Evolutionary conservation across 176 grass and related monocot species (phyloP).

Genomic region (Aegilops longissima): DNA sequence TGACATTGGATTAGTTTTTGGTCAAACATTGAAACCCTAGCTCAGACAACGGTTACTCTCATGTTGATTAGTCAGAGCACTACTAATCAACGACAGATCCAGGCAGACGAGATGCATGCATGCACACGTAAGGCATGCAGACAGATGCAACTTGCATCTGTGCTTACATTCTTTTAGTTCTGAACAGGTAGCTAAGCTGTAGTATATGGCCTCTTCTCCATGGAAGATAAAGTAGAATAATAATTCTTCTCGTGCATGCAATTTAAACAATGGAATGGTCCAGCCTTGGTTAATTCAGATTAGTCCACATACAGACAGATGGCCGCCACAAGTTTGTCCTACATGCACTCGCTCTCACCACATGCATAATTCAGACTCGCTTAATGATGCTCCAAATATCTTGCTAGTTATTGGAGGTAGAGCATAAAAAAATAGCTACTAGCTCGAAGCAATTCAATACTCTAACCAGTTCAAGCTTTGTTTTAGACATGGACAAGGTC

Average conservation of each 20-base stretch:
- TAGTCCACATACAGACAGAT: slow-evolving; percentile 18
- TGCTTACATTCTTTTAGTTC: neutral
- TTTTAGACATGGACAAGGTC: neutral
- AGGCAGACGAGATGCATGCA: neutral
- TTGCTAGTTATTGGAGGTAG: neutral
- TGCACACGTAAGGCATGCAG: slow-evolving; percentile 2
- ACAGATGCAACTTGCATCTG: neutral
- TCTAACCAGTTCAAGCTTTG: neutral
- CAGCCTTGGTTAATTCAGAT: neutral
- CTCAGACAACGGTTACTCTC: neutral
- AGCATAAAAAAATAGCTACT: neutral
- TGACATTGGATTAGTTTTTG: neutral
- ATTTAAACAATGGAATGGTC: neutral
- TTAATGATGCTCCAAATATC: neutral
- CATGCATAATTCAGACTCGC: slow-evolving; percentile 20
- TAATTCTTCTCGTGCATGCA: slow-evolving; percentile 22
- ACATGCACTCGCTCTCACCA: neutral
- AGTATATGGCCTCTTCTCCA: slow-evolving; percentile 5
- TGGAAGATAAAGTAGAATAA: neutral
- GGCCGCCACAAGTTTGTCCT: slow-evolving; percentile 51
- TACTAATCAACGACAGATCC: slow-evolving; percentile 14
- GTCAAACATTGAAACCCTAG: neutral
- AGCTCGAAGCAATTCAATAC: neutral
- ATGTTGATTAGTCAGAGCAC: neutral
- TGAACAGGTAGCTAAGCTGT: neutral